Evolutionary conservation across 306 rosid genomes (phyloP).

Genomic region (Prunus kanzakura): DNA sequence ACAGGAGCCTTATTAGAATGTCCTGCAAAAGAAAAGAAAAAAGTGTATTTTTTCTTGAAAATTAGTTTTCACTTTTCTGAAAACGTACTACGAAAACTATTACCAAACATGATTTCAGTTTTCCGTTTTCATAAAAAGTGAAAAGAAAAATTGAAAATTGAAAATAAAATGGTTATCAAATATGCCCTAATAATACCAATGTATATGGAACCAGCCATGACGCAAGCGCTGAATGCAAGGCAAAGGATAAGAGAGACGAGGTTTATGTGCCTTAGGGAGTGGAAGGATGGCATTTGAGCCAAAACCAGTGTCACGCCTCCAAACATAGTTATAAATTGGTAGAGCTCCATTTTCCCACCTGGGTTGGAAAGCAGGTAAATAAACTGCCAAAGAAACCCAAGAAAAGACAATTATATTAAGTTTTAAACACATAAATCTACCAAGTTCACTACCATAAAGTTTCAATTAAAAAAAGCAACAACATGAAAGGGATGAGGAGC

Average conservation of each 20-base stretch:
- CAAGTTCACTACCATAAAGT: no score
- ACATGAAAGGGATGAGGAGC: no score
- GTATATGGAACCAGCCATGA: slow-evolving; percentile 51
- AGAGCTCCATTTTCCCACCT: slow-evolving; percentile 64
- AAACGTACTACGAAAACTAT: no score
- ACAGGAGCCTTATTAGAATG: slow-evolving; percentile 47
- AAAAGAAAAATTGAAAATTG: not conserved
- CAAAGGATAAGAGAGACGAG: slow-evolving; percentile 61
- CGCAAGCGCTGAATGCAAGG: slow-evolving; percentile 49
- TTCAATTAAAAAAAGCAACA: no score
- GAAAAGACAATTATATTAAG: not conserved
- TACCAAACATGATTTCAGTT: no score
- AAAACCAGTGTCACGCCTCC: slow-evolving; percentile 47
- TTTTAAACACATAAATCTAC: no score
- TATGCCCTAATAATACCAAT: slow-evolving; percentile 40
- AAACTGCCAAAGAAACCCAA: slow-evolving; percentile 37
- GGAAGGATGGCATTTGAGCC: slow-evolving; percentile 90
- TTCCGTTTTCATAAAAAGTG: no score
- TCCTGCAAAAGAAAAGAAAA: no score
- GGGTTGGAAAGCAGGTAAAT: slow-evolving; percentile 60
- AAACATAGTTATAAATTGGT: slow-evolving; percentile 53
- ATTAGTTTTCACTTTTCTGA: no score
- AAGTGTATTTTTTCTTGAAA: no score
- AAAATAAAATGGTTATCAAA: not conserved
- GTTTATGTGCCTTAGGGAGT: slow-evolving; percentile 68